Percentiles rank a stretch among this genome's conserved stretches.
Evolutionary conservation across 805 yeast genomes (phyloP).

Genomic region (Pichia exigua): DNA sequence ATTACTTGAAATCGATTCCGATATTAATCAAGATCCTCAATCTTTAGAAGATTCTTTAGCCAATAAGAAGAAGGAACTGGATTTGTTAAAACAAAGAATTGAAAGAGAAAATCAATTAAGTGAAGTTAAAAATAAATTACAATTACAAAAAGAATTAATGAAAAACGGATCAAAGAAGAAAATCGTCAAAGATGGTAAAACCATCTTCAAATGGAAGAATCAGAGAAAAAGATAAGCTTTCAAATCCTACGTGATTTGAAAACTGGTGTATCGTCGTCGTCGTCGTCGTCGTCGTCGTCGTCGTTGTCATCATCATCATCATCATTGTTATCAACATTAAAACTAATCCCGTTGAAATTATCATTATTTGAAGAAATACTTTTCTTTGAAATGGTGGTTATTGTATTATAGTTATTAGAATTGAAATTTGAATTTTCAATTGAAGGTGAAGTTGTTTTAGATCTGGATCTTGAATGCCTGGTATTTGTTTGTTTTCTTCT

Average conservation of each 20-base stretch:
- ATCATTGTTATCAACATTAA: constrained; percentile 4
- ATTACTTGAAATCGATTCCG: constrained; percentile 27
- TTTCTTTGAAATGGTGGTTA: not conserved
- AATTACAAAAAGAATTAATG: constrained; percentile 78
- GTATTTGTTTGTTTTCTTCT: not conserved
- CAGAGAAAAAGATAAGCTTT: constrained; percentile 47
- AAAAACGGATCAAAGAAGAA: constrained; percentile 84
- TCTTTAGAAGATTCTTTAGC: constrained; percentile 14
- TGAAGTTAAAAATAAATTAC: constrained; percentile 65
- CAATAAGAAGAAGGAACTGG: constrained; percentile 48
- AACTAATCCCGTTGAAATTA: not conserved
- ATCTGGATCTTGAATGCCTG: too few relatives aligned
- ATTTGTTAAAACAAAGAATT: constrained; percentile 53
- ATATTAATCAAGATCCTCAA: constrained; percentile 21
- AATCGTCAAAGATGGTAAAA: constrained; percentile 56
- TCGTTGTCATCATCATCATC: too few relatives aligned
- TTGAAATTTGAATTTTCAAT: not conserved
- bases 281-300: too few relatives aligned
- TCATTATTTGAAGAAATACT: too few relatives aligned
- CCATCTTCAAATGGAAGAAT: constrained; percentile 77
- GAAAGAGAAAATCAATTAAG: constrained; percentile 63
- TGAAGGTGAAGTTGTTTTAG: not conserved
- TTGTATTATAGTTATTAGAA: not conserved
- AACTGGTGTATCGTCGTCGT: too few relatives aligned
- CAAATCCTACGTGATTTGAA: constrained; percentile 23